A percentile compares a stretch with the other conserved stretches of the same genome.
Evolutionary conservation across 495 filamentous ascomycete genomes (phyloP).

Genomic region (Daldinia decipiens): DNA sequence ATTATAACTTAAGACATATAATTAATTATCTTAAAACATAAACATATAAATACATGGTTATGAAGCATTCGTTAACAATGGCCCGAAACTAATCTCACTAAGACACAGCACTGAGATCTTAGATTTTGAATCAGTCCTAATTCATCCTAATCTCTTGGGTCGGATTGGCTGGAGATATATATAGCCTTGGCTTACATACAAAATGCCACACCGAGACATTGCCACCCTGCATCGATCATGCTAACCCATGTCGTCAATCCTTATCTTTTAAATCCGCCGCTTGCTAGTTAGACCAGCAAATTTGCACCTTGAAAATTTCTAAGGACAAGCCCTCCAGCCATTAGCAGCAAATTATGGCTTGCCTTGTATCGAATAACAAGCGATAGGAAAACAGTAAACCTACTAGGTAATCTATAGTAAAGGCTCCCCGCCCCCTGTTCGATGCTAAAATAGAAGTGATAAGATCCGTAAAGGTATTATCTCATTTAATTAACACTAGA

Average conservation of each 20-base stretch:
- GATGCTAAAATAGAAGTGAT: slow-evolving; percentile 23
- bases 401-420: not conserved
- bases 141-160: not conserved
- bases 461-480: slow-evolving; percentile 36
- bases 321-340: slow-evolving; percentile 3
- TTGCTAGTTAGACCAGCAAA: slow-evolving; percentile 2
- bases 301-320: not conserved
- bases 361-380: not conserved
- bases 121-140: not conserved
- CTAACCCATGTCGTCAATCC: not conserved
- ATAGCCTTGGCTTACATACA: not conserved
- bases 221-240: not conserved
- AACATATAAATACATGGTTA: too few species aligned
- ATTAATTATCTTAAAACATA: too few species aligned
- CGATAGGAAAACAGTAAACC: not conserved
- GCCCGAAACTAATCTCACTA: not conserved
- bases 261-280: not conserved
- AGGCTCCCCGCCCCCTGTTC: slow-evolving; percentile 7
- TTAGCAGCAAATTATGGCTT: not conserved
- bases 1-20: too few species aligned
- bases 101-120: not conserved
- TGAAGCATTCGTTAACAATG: too few species aligned
- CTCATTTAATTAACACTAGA: slow-evolving; percentile 32
- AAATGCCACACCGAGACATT: slow-evolving; percentile 1
- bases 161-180: not conserved